phyloP scores from a whole-genome alignment of 768 basidiomycete species.

The Tulasnella sp. region DNA sequence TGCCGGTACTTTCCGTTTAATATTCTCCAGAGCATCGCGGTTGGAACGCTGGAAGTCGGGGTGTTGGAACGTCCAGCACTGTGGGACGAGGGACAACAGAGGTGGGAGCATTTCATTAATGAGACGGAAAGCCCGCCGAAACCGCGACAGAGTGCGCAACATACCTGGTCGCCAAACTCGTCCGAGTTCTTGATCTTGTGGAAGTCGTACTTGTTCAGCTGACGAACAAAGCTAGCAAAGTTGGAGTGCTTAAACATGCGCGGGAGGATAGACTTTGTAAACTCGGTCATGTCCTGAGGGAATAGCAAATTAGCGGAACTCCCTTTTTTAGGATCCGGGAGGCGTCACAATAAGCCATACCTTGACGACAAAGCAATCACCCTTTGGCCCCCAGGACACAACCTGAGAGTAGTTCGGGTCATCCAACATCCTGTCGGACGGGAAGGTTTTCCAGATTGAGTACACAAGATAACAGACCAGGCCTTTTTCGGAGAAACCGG shows the following conservation, averaged over 20 bases:
- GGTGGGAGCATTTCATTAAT: neutral
- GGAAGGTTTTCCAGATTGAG: conserved; percentile 5
- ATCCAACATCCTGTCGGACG: conserved; percentile 70
- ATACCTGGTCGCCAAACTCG: conserved; percentile 62
- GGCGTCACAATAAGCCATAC: conserved; percentile 32
- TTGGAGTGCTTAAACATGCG: conserved; percentile 95
- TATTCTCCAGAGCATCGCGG: conserved; percentile 57
- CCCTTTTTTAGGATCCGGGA: neutral
- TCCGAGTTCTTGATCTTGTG: conserved; percentile 93
- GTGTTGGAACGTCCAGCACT: conserved; percentile 42
- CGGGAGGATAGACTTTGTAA: conserved; percentile 82
- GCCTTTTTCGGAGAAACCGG: conserved; percentile 26
- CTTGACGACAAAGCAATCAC: conserved; percentile 90
- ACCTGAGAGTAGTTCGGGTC: conserved; percentile 66
- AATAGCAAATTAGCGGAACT: neutral
- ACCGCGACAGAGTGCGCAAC: conserved; percentile 23
- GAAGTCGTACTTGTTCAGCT: conserved; percentile 95
- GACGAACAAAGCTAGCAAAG: conserved; percentile 87
- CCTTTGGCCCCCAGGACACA: conserved; percentile 77
- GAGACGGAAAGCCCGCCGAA: conserved; percentile 1
- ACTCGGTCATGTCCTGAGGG: conserved; percentile 82
- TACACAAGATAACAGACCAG: conserved; percentile 2
- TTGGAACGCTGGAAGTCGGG: conserved; percentile 53
- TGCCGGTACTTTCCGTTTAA: conserved; percentile 40
- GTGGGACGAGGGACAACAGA: conserved; percentile 26